phyloP scores from a whole-genome alignment of 2,329 filamentous ascomycete species.

The Cladophialophora yegresii region DNA sequence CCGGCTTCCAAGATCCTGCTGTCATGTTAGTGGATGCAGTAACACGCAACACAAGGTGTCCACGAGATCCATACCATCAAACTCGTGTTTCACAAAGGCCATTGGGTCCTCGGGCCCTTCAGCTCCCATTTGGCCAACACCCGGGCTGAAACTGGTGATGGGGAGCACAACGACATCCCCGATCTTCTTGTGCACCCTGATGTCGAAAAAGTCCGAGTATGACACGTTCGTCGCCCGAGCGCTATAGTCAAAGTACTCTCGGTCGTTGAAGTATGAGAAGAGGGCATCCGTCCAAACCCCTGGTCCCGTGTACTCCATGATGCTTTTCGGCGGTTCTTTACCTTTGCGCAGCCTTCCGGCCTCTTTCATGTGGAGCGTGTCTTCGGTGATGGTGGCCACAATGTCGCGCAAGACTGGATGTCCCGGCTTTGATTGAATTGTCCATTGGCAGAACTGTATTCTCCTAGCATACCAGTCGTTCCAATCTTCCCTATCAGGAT shows the following conservation, averaged over 20 bases:
- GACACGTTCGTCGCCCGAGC: conserved; percentile 67
- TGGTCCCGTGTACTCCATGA: conserved; percentile 93
- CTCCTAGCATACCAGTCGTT: conserved; percentile 91
- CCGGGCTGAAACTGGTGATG: conserved; percentile 96
- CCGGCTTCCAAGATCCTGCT: conserved; percentile 40
- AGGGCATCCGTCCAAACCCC: conserved; percentile 91
- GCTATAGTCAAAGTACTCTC: conserved; percentile 82
- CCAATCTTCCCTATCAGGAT: conserved; percentile 92
- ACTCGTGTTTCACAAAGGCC: conserved; percentile 97
- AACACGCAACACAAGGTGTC: background rate
- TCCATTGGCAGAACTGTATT: conserved; percentile 99
- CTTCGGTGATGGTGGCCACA: conserved; percentile 79
- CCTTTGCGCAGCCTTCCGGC: conserved; percentile 63
- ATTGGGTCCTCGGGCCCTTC: conserved; percentile 86
- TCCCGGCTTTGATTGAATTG: conserved; percentile 91
- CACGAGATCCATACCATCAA: conserved; percentile 69
- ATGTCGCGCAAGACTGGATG: conserved; percentile 89
- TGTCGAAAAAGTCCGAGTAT: conserved; percentile 85
- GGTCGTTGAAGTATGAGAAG: conserved; percentile 92
- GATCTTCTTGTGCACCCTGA: conserved; percentile 78
- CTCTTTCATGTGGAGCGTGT: conserved; percentile 73
- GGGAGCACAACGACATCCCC: conserved; percentile 92
- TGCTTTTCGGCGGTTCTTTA: conserved; percentile 64
- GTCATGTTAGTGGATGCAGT: conserved; percentile 16
- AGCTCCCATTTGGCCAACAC: conserved; percentile 89